Evolutionary conservation across 768 basidiomycete genomes (phyloP).

Genomic region (Suillus discolor): DNA sequence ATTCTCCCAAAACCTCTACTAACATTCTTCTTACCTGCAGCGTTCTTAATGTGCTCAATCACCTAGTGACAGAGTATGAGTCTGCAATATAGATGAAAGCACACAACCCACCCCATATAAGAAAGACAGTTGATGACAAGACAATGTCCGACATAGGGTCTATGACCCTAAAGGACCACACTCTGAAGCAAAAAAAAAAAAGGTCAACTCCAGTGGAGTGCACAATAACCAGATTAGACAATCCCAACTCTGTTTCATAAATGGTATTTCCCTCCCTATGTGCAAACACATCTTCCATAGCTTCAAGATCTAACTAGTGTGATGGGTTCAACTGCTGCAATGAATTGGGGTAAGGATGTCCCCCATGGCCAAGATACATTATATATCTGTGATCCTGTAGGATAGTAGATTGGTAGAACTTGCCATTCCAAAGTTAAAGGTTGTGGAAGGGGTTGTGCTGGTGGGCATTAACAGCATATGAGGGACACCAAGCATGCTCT

Average conservation of each 20-base stretch:
- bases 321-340: background rate
- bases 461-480: conserved; percentile 2
- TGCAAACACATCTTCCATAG: background rate
- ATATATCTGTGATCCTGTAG: conserved; percentile 22
- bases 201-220: conserved; percentile 1
- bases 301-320: background rate
- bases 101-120: too few species aligned
- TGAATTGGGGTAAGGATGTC: conserved; percentile 16
- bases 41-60: too few species aligned
- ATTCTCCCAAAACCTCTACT: too few species aligned
- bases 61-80: too few species aligned
- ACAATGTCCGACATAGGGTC: too few species aligned
- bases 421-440: conserved; percentile 24
- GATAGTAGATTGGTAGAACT: conserved; percentile 14
- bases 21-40: too few species aligned
- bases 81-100: too few species aligned
- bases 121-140: too few species aligned
- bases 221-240: conserved; percentile 6
- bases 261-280: background rate
- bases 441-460: conserved; percentile 17
- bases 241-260: background rate
- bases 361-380: conserved; percentile 25
- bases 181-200: too few species aligned
- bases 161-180: too few species aligned
- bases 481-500: conserved; percentile 7